These are phyloP conservation scores for Kazachstania bromeliacearum DNA, from an alignment of 805 yeast species.

Conservation along the genomic window DNA sequence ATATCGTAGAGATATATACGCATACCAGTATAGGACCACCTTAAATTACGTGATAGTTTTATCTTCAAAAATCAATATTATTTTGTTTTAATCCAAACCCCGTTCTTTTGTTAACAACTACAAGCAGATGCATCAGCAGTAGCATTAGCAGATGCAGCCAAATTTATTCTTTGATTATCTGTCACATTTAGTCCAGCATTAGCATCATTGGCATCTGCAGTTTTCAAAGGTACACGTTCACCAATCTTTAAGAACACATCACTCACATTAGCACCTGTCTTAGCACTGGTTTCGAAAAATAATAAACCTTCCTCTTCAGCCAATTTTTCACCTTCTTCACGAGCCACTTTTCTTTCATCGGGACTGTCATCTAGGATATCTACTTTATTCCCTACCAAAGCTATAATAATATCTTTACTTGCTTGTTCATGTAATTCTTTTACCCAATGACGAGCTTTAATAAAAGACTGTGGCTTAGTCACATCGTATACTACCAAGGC, in stretches of 20 bases:
- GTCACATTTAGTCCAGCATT: conserved; percentile 18
- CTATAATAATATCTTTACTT: conserved; percentile 81
- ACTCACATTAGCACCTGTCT: conserved; percentile 78
- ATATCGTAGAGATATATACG: too few relatives aligned
- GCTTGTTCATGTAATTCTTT: conserved; percentile 94
- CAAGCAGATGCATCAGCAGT: conserved; percentile 26
- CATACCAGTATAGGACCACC: too few relatives aligned
- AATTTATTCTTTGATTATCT: conserved; percentile 28
- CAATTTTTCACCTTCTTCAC: conserved; percentile 75
- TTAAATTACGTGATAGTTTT: too few relatives aligned
- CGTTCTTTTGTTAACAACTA: conserved; percentile 30
- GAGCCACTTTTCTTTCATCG: conserved; percentile 57
- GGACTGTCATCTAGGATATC: conserved; percentile 55
- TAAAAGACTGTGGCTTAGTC: conserved; percentile 88
- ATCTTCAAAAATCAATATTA: too few relatives aligned
- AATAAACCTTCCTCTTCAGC: conserved; percentile 88
- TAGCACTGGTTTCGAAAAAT: conserved; percentile 92
- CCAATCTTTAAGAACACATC: conserved; percentile 90
- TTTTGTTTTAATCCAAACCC: too few relatives aligned
- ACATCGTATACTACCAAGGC: conserved; percentile 93
- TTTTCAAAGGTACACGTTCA: conserved; percentile 57
- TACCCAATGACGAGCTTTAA: conserved; percentile 97
- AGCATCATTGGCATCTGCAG: conserved; percentile 11
- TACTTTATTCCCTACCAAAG: conserved; percentile 86
- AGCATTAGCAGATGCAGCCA: conserved; percentile 26